Conservation (phyloP, 1,139 yeast species). For the Protomyces inundatus region DNA sequence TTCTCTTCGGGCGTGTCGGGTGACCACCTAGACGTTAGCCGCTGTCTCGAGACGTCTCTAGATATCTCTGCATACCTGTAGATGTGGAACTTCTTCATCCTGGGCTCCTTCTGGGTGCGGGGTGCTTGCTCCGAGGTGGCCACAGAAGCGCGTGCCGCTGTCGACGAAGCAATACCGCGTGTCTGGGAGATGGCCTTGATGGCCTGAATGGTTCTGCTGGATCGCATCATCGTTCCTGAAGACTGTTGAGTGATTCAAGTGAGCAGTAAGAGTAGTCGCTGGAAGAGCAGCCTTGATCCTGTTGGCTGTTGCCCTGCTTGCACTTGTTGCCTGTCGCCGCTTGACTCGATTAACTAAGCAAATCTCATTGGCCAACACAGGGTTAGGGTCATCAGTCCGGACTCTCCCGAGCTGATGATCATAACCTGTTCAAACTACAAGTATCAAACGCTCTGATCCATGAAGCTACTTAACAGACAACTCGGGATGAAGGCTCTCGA, state of each 20-base stretch:
- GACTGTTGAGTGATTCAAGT: no score
- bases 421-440: no score
- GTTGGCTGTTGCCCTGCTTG: neutral
- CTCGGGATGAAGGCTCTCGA: conserved; percentile 15
- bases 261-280: neutral
- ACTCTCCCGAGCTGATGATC: no score
- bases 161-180: neutral
- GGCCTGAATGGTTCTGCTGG: neutral
- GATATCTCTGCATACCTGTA: conserved; percentile 67
- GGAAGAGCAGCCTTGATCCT: neutral
- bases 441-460: no score
- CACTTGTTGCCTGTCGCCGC: neutral
- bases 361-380: neutral
- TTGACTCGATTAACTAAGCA: neutral
- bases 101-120: conserved; percentile 41
- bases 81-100: conserved; percentile 77
- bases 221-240: no score
- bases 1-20: conserved; percentile 94
- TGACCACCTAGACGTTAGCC: conserved; percentile 50
- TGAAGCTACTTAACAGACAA: neutral
- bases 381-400: no score
- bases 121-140: conserved; percentile 25
- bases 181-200: neutral
- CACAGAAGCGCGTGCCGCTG: conserved; percentile 24
- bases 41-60: no score